A percentile compares a stretch with the other conserved stretches of the same genome.
These are phyloP conservation scores for Neolentinus lepideus DNA, from an alignment of 1,284 basidiomycete genomes.

Conservation along the genomic window DNA sequence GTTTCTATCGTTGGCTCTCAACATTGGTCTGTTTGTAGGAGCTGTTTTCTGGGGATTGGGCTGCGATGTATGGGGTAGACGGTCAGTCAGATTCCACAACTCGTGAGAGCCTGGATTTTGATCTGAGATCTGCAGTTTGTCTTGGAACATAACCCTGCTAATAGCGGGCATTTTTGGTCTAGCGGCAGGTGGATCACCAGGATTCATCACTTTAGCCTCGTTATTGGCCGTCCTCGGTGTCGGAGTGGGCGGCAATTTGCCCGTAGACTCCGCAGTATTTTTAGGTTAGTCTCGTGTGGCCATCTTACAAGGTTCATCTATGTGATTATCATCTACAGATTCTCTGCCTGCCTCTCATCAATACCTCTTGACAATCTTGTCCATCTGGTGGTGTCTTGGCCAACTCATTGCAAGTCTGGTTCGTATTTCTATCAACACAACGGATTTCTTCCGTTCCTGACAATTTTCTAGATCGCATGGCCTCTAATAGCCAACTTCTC, in stretches of 20 bases:
- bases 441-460: slow-evolving; percentile 8
- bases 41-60: slow-evolving; percentile 61
- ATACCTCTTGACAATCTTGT: slow-evolving; percentile 60
- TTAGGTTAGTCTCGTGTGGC: slow-evolving; percentile 30
- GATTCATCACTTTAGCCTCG: slow-evolving; percentile 35
- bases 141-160: slow-evolving; percentile 59
- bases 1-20: slow-evolving; percentile 50
- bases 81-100: slow-evolving; percentile 25
- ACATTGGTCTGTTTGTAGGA: slow-evolving; percentile 57
- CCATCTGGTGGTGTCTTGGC: slow-evolving; percentile 68
- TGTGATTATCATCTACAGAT: slow-evolving; percentile 26
- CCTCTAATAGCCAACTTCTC: slow-evolving; percentile 44
- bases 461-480: slow-evolving; percentile 32
- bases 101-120: slow-evolving; percentile 12
- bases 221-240: slow-evolving; percentile 36
- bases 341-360: slow-evolving; percentile 63
- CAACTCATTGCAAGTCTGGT: slow-evolving; percentile 58
- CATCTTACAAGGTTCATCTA: background rate
- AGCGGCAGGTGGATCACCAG: slow-evolving; percentile 34
- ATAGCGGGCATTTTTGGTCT: slow-evolving; percentile 52
- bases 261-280: slow-evolving; percentile 62
- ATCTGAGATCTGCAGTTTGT: slow-evolving; percentile 28
- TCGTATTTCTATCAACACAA: slow-evolving; percentile 21
- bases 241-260: slow-evolving; percentile 48
- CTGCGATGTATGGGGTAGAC: slow-evolving; percentile 60